Evolutionary conservation across 106 monocot genomes (phyloP), one percentile per base, ranked within the genome.

Genomic region (Agapanthus africanus): DNA sequence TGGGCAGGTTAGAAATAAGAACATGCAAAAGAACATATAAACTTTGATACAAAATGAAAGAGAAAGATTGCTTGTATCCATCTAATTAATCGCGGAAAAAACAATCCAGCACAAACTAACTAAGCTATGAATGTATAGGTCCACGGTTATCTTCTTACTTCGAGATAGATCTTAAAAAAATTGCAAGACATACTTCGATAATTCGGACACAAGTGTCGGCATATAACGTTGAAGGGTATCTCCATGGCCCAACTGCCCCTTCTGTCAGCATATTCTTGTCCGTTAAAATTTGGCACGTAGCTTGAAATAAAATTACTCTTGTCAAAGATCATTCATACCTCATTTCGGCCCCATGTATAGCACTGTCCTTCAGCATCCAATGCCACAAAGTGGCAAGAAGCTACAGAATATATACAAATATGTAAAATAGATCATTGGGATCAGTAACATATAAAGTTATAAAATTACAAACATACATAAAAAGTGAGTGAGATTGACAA

Each of bases 301-400:
- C 52, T 33, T 8, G 2, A 71, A 74, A 51, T 37, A 64, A 52
- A 5, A 46, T 11, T 69, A n/a, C 25, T 26, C 30, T n/a, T n/a
- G n/a, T n/a, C n/a, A n/a, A n/a, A n/a, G n/a, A n/a, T n/a, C 8
- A 1, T 15, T 40, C 25, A 28, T 78, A 99, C 99, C 84, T 99
- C 99, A 78, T 99, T 97, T 42, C 93, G 60, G 40, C 99, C 99
- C 99, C 99, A 99, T 34, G 99, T 93, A 70, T 87, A 99, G 75
- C 99, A 99, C 2, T 79, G 84, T 0, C 99, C 99, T 71, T 83
- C 77, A 6, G 79, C 83, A 80, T 99, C 99, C 73, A 99, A 73
- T 37, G 99, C 99, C 74, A 99, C 82, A 70, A 90, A 99, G 69
- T 99, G 99, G 66, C 90, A 93, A 30, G 99, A 84, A 47, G 76